Evolutionary conservation across 225 moss, liverwort and hornwort genomes (phyloP), one percentile per base, ranked within the genome.

Genomic region (Bryum argenteum): DNA sequence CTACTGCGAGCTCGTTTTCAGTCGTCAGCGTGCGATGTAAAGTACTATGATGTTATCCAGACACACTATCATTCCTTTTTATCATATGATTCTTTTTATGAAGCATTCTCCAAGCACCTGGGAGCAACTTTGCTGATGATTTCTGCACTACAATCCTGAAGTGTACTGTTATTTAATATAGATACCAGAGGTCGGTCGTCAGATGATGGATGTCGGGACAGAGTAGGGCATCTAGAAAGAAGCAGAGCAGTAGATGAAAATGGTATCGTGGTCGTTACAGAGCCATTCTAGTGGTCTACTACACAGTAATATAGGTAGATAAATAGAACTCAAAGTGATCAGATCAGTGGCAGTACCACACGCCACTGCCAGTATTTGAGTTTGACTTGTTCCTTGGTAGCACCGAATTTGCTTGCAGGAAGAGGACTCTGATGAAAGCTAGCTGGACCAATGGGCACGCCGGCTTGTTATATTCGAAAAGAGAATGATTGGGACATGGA

Each of bases 401-500:
- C 65, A 28, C 66, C 71, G 61, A 75, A 71, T 75, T 80, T n/a
- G 59, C 61, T 71, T 59, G 65, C 51, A 70, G 53, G 59, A 15
- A 37, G 53, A 65, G 65, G 55, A 70, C 70, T 47, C 72, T 67
- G 54, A 44, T 44, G 65, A 9, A n/a, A 60, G 52, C 40, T 67
- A 42, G 73, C 64, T 73, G 70, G 65, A 58, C 74, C 54, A 55
- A 15, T 64, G 43, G 22, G 57, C 1, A 11, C 15, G 67, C 24
- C 10, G 9, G 26, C 40, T 65, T 28, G 55, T 20, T 45, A 54
- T 61, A 76, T 76, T 61, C 50, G 61, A 11, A 6, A 55, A 23
- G 48, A 45, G 55, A 66, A 66, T 66, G 71, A 75, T 75, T 80
- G 80, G 79, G 43, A 75, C 55, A 38, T 17, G 11, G 19, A 55